Evolutionary conservation across 129 eudicot species (phyloP), one percentile per base, ranked within the genome.

Genomic region (Escallonia rubra): DNA sequence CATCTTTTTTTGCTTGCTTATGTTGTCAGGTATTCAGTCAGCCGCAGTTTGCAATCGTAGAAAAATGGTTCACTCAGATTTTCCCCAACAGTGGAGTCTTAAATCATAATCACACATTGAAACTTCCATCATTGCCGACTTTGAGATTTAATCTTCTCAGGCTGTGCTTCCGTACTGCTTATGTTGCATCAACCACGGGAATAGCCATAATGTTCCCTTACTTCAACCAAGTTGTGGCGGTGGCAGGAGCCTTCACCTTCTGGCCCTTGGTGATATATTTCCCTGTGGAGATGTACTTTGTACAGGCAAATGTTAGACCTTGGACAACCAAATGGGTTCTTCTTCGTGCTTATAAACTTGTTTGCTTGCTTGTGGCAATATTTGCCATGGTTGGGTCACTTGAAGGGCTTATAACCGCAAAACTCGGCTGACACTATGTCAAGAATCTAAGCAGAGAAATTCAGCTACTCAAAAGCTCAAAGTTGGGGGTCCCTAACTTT

Each of bases 221-320:
- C 79, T 86, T 82, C 75, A 79, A 86, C 40, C 81, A 79, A 43
- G 79, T 79, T 8, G 67, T 86, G 58, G 91, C 85, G 3, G 76
- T 82, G 41, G 69, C 87, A 4, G 92, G 92, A 56, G 78, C 91
- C 0, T 39, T 86, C 46, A 86, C 65, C 40, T 86, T 82, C 50
- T 86, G 85, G 88, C 86, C 91, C 5, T 55, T 82, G 71, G 77
- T 81, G 39, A 80, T 80, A 47, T 78, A 82, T 65, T 82, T 86
- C 67, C 92, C 84, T 0, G 81, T 82, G 11, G 73, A 86, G 63
- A 82, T 82, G 88, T 78, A 77, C 78, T 42, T 69, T 49, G 68
- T 57, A 45, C 84, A 80, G 69, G 80, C 67, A 50, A 77, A 80
- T 70, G 53, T 80, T 57, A 70, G 40, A 54, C 67, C 86, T 50